A percentile compares a stretch with the other conserved stretches of the same genome.
Evolutionary conservation across 768 basidiomycete genomes (phyloP).

Genomic region (Exsudoporus frostii): DNA sequence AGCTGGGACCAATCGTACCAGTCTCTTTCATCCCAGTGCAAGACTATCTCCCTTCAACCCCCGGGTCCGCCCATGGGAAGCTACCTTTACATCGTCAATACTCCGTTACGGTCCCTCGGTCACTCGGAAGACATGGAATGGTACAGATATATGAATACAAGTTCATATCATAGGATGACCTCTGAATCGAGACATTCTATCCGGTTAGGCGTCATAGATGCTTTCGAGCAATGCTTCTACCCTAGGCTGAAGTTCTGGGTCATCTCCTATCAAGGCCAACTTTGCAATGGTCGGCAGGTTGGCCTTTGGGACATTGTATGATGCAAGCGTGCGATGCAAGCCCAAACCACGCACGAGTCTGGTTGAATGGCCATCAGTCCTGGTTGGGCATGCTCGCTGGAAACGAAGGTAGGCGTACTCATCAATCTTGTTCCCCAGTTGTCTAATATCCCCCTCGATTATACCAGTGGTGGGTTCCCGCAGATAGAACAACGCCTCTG

Average conservation of each 20-base stretch:
- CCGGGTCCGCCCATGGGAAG: neutral
- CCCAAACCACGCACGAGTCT: slow-evolving; percentile 63
- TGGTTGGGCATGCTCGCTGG: neutral
- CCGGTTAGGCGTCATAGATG: slow-evolving; percentile 33
- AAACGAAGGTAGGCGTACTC: slow-evolving; percentile 38
- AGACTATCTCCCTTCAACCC: neutral
- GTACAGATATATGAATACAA: neutral
- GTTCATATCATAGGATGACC: neutral
- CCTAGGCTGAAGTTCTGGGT: slow-evolving; percentile 34
- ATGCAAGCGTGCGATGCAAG: slow-evolving; percentile 51
- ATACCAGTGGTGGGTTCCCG: slow-evolving; percentile 59
- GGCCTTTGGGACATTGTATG: slow-evolving; percentile 61
- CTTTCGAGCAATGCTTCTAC: slow-evolving; percentile 50
- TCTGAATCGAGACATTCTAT: neutral
- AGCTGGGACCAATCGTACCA: neutral
- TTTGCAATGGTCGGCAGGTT: slow-evolving; percentile 53
- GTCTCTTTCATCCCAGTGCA: too few species aligned
- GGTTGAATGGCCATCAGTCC: slow-evolving; percentile 6
- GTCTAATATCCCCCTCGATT: slow-evolving; percentile 57
- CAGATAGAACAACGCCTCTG: slow-evolving; percentile 56
- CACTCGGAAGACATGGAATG: neutral
- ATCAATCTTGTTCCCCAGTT: slow-evolving; percentile 51
- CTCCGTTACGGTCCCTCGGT: neutral
- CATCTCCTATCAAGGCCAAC: slow-evolving; percentile 25
- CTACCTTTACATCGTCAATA: neutral